Evolutionary conservation across 805 yeast genomes (phyloP).

Genomic region (Nadsonia fulvescens): DNA sequence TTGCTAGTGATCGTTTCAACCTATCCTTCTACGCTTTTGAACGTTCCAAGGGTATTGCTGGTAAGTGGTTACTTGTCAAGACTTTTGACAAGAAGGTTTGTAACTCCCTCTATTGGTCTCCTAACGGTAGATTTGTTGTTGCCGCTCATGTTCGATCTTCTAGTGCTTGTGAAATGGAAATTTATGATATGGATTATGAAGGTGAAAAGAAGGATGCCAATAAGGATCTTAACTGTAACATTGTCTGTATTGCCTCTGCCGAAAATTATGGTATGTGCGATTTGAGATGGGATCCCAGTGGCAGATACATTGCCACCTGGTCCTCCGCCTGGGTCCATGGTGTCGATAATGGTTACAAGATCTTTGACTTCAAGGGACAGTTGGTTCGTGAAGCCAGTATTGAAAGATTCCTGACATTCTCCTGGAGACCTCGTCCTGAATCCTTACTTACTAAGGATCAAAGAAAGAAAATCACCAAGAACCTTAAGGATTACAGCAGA

Average conservation of each 20-base stretch:
- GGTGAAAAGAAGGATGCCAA: constrained; percentile 37
- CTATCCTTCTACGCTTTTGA: constrained; percentile 76
- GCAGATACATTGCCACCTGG: constrained; percentile 77
- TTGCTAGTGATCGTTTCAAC: constrained; percentile 26
- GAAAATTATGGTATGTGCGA: constrained; percentile 66
- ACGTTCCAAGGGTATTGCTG: constrained; percentile 29
- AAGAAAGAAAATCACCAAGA: constrained; percentile 78
- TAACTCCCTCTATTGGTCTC: constrained; percentile 73
- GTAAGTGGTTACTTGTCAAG: constrained; percentile 44
- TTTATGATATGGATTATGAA: constrained; percentile 72
- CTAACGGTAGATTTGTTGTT: constrained; percentile 74
- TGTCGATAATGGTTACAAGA: constrained; percentile 77
- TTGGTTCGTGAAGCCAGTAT: constrained; percentile 55
- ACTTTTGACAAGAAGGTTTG: constrained; percentile 41
- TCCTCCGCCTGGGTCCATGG: constrained; percentile 73
- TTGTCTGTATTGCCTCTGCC: constrained; percentile 43
- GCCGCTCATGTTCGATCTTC: constrained; percentile 28
- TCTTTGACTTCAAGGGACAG: constrained; percentile 72
- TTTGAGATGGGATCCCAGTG: constrained; percentile 89
- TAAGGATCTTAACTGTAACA: constrained; percentile 34
- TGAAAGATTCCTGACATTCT: constrained; percentile 72
- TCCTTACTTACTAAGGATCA: constrained; percentile 58
- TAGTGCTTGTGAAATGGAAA: constrained; percentile 48
- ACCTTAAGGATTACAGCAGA: constrained; percentile 72
- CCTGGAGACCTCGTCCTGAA: constrained; percentile 96